These are phyloP conservation scores for Jacaranda mimosifolia DNA, from an alignment of 257 asterid species.

Conservation along the genomic window DNA sequence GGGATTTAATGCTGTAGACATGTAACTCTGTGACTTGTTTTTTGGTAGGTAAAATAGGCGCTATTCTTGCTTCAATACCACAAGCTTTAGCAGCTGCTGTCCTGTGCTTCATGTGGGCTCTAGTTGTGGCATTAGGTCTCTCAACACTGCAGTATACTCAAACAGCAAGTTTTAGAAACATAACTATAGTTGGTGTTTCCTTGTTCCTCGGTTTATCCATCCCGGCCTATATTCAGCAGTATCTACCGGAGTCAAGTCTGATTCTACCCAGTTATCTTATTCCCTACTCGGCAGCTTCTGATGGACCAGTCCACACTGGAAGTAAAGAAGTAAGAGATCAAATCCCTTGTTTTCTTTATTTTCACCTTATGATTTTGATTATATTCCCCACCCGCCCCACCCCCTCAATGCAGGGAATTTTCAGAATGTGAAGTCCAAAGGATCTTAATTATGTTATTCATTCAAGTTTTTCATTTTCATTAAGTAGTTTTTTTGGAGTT, in stretches of 20 bases:
- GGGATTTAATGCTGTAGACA: background rate
- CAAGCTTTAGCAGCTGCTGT: constrained; percentile 96
- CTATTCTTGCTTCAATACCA: constrained; percentile 95
- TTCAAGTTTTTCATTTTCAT: no score
- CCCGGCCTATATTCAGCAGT: constrained; percentile 94
- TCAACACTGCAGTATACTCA: constrained; percentile 79
- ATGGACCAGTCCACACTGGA: constrained; percentile 83
- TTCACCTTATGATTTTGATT: constrained; percentile 6
- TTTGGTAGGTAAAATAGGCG: constrained; percentile 87
- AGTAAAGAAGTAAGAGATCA: constrained; percentile 64
- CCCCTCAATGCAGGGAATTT: no score
- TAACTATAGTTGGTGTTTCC: constrained; percentile 84
- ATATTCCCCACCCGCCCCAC: no score
- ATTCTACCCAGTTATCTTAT: constrained; percentile 86
- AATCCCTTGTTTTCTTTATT: constrained; percentile 9
- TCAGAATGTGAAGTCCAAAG: no score
- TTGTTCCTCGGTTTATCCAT: constrained; percentile 92
- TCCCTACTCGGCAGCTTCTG: constrained; percentile 94
- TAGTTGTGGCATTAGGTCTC: constrained; percentile 81
- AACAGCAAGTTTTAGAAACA: constrained; percentile 82
- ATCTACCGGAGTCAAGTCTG: constrained; percentile 72
- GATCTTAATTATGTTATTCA: no score
- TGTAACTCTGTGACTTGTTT: constrained; percentile 25
- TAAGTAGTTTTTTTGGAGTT: no score
- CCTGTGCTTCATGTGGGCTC: constrained; percentile 93